Percentiles rank a stretch among this genome's conserved stretches.
Conservation (phyloP, 2,329 filamentous ascomycete genomes). For the Cercospora sojina region DNA sequence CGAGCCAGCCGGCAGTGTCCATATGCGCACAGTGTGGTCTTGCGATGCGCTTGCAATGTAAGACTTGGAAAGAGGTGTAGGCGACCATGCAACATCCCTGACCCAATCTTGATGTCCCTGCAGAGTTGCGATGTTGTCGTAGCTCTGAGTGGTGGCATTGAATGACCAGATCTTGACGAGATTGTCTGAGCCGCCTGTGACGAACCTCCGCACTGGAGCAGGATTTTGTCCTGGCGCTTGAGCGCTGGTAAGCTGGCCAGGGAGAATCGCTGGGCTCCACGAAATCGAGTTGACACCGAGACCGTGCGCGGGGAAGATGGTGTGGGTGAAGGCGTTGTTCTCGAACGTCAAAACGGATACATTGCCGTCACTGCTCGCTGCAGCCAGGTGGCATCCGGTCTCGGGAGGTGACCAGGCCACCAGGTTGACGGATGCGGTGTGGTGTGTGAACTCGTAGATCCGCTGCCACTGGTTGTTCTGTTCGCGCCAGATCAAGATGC, state of each 20-base stretch:
- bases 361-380: constrained; percentile 88
- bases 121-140: constrained; percentile 58
- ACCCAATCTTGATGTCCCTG: constrained; percentile 93
- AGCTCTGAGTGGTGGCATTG: constrained; percentile 50
- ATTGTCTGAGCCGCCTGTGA: constrained; percentile 93
- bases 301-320: constrained; percentile 86
- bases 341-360: constrained; percentile 96
- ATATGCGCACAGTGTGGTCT: constrained; percentile 96
- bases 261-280: constrained; percentile 84
- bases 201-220: constrained; percentile 70
- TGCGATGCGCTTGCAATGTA: constrained; percentile 96
- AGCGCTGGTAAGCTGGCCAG: constrained; percentile 76
- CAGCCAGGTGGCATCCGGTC: constrained; percentile 88
- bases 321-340: constrained; percentile 88
- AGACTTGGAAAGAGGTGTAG: constrained; percentile 88
- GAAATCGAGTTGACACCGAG: constrained; percentile 93
- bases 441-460: constrained; percentile 88
- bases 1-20: constrained; percentile 61
- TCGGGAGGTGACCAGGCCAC: constrained; percentile 98
- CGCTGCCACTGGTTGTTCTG: constrained; percentile 63
- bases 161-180: constrained; percentile 90
- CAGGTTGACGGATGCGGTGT: constrained; percentile 95
- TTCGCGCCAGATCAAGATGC: constrained; percentile 98
- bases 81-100: constrained; percentile 94
- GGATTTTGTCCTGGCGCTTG: constrained; percentile 53